A percentile compares a stretch with the other conserved stretches of the same genome.
phyloP scores from a whole-genome alignment of 257 asterid genomes.

The Scutellaria minor region DNA sequence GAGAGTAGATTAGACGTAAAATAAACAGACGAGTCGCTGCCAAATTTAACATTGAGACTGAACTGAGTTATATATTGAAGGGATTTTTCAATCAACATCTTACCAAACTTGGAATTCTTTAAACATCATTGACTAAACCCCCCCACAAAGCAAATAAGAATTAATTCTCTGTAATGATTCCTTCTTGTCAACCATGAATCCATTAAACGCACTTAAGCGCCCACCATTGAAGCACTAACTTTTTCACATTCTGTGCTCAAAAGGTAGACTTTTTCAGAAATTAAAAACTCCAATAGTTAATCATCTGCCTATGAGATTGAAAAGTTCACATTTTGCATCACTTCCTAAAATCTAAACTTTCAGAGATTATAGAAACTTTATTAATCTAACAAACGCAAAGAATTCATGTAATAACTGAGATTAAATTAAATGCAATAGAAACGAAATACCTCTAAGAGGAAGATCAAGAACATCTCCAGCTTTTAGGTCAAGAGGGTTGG shows the following conservation, averaged over 20 bases:
- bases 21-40: too few species aligned
- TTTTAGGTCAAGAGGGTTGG: constrained; percentile 41
- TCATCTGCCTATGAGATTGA: background rate
- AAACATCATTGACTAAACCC: background rate
- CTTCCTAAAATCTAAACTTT: background rate
- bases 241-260: too few species aligned
- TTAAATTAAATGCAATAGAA: background rate
- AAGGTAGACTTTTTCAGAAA: too few species aligned
- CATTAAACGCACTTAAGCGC: too few species aligned
- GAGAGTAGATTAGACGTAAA: too few species aligned
- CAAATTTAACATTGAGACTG: background rate
- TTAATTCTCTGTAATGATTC: background rate
- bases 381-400: background rate
- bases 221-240: too few species aligned
- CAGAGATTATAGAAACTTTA: background rate
- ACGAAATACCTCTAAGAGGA: constrained; percentile 68
- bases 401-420: background rate
- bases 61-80: background rate
- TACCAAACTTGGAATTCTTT: background rate
- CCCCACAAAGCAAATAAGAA: constrained; percentile 11
- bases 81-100: background rate
- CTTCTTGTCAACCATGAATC: too few species aligned
- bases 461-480: constrained; percentile 76
- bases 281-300: too few species aligned
- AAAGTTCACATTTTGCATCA: background rate